Evolutionary conservation across 805 yeast species (phyloP).

Genomic region (Ogataea neopini): DNA sequence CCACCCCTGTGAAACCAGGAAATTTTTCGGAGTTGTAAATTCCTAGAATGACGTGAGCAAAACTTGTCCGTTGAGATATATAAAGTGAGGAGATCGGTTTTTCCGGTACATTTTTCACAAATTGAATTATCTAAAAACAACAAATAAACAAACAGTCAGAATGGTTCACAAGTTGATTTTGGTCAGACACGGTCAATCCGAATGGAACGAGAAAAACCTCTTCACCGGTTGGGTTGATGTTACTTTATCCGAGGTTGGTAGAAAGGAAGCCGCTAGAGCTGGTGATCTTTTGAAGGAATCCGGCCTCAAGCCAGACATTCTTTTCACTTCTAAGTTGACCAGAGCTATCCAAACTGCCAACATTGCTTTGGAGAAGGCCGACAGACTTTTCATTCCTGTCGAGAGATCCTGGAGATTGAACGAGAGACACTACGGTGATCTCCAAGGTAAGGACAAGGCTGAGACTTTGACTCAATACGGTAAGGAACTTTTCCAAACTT

Average conservation of each 20-base stretch:
- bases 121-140: not conserved
- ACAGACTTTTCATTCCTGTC: constrained; percentile 87
- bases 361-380: constrained; percentile 87
- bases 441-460: constrained; percentile 98
- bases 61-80: constrained; percentile 3
- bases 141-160: constrained; percentile 7
- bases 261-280: constrained; percentile 88
- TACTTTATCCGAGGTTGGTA: constrained; percentile 78
- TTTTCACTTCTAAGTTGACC: constrained; percentile 87
- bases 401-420: constrained; percentile 96
- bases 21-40: constrained; percentile 17
- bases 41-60: constrained; percentile 18
- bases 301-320: constrained; percentile 79
- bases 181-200: constrained; percentile 99
- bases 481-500: constrained; percentile 88
- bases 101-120: not conserved
- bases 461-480: constrained; percentile 86
- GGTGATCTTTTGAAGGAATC: constrained; percentile 90
- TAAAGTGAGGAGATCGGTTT: constrained; percentile 5
- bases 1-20: constrained; percentile 11
- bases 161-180: constrained; percentile 66
- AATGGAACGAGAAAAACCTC: constrained; percentile 96
- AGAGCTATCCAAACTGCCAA: constrained; percentile 98
- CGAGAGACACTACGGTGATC: constrained; percentile 99
- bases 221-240: constrained; percentile 99